phyloP scores from a whole-genome alignment of 2,329 filamentous ascomycete genomes.

The Tolypocladium sp. region DNA sequence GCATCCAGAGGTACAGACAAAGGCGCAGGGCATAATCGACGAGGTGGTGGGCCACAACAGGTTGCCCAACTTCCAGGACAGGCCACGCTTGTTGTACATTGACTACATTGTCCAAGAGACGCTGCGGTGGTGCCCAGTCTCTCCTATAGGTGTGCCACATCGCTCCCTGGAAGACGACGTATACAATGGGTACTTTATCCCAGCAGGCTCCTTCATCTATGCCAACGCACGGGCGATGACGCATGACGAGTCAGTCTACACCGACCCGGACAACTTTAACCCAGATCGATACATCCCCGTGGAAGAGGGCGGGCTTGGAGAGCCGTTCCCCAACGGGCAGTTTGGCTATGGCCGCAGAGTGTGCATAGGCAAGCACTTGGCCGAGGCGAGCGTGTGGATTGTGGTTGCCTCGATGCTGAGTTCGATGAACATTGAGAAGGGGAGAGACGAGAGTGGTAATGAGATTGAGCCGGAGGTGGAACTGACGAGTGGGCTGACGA shows the following conservation, averaged over 20 bases:
- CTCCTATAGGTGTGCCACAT: slow-evolving; percentile 45
- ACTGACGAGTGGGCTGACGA: slow-evolving; percentile 16
- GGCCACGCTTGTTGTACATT: slow-evolving; percentile 31
- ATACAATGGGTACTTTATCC: slow-evolving; percentile 48
- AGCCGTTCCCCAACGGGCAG: slow-evolving; percentile 35
- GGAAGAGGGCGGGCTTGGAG: slow-evolving; percentile 27
- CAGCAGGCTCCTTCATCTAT: slow-evolving; percentile 37
- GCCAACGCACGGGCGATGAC: slow-evolving; percentile 37
- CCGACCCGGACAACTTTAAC: slow-evolving; percentile 31
- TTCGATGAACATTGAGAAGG: slow-evolving; percentile 23
- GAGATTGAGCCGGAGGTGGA: slow-evolving; percentile 18
- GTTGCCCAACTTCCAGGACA: slow-evolving; percentile 37
- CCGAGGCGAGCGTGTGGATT: slow-evolving; percentile 33
- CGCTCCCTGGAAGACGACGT: slow-evolving; percentile 42
- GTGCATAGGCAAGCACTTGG: slow-evolving; percentile 41
- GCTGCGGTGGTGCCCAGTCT: slow-evolving; percentile 33
- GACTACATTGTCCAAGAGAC: slow-evolving; percentile 37
- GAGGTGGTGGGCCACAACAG: slow-evolving; percentile 32
- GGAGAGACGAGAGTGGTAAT: slow-evolving; percentile 21
- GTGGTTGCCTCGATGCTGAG: slow-evolving; percentile 29
- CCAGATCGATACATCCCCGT: slow-evolving; percentile 31
- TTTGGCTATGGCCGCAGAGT: slow-evolving; percentile 45
- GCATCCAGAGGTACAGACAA: slow-evolving; percentile 33
- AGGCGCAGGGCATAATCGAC: slow-evolving; percentile 37
- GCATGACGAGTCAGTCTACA: slow-evolving; percentile 29